Percentiles rank a stretch among this genome's conserved stretches.
Evolutionary conservation across 2,329 filamentous ascomycete genomes (phyloP).

Genomic region (Aspergillus pseudotamarii): DNA sequence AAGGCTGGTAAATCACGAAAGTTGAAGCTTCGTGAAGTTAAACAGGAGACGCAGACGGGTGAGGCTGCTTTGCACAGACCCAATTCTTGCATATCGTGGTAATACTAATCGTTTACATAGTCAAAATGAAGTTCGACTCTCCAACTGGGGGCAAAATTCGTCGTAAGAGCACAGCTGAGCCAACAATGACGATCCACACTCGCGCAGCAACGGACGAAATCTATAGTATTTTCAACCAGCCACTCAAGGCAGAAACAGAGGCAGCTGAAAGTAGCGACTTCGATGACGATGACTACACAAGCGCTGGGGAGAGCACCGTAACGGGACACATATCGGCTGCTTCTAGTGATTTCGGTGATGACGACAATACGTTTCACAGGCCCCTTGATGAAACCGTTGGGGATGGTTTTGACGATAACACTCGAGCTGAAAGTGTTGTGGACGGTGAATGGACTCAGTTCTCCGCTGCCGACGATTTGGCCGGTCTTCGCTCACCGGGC

Average conservation of each 20-base stretch:
- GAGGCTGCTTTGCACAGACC: conserved; percentile 38
- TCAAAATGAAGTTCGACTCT: conserved; percentile 91
- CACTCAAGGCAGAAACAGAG: conserved; percentile 58
- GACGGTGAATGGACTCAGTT: conserved; percentile 87
- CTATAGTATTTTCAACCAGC: conserved; percentile 94
- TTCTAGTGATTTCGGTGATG: conserved; percentile 67
- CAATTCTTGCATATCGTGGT: no score
- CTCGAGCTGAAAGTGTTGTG: conserved; percentile 58
- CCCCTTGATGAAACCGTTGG: conserved; percentile 50
- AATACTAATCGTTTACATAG: conserved; percentile 48
- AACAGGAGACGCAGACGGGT: conserved; percentile 89
- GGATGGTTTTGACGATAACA: conserved; percentile 44
- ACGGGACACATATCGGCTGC: conserved; percentile 70
- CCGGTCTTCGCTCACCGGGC: conserved; percentile 18
- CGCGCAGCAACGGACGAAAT: conserved; percentile 95
- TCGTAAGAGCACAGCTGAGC: conserved; percentile 74
- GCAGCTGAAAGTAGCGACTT: conserved; percentile 67
- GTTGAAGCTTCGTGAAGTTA: conserved; percentile 81
- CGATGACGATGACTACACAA: conserved; percentile 77
- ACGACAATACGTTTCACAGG: conserved; percentile 49
- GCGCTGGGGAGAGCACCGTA: conserved; percentile 79
- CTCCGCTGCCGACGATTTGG: conserved; percentile 64
- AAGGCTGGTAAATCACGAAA: conserved; percentile 59
- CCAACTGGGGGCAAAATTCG: conserved; percentile 82
- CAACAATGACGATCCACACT: conserved; percentile 98